Base-by-base conservation (phyloP, 1,139 yeast species). In the Yamadazyma membranifaciens region DNA sequence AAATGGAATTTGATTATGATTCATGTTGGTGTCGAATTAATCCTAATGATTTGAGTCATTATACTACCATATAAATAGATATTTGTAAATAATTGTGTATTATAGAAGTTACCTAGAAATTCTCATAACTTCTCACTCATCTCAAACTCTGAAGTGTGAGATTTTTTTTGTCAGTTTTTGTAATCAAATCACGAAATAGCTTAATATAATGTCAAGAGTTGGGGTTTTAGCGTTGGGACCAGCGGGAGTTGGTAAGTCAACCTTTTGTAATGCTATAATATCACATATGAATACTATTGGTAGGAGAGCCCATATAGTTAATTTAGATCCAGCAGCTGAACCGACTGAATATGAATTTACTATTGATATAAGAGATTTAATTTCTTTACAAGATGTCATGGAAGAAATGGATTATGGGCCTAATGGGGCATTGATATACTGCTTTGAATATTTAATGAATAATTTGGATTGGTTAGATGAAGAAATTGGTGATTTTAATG, bases 191-290 rank as follows among this genome's bases (percentile, higher is more conserved):
- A 25, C 10, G 10, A n/a, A 14, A 11, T 6, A 14, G 9, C 16
- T n/a, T 13, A 17, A 28, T 31, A 14, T 22, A 12, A 92, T 92
- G 98, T 88, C 97, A 3, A 73, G 96, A 65, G 96, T 89, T 2
- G 98, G 98, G 43, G 94, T 89, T n/a, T 67, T 92, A 50, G 96
- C 92, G 2, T 65, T 92, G 50, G 98, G 98, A 1, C 98, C 98
- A 12, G 98, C 98, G 0, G 98, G 98, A 29, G 98, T 86, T 11
- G 98, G 98, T 9, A 92, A 78, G 63, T 80, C 89, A 38, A 88
- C 98, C 0, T 92, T 92, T 59, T 91, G 98, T 66, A 87, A 87
- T 56, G 73, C 95, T 11, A 77, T 92, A 45, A 85, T 94, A 41
- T 67, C 95, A 2, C 87, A 92, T 60, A 87, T 94, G 83, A 95